Percentiles rank a stretch among this genome's conserved stretches.
Conservation (phyloP, 169 alveolate genomes). For the Eimeria falciformis region DNA sequence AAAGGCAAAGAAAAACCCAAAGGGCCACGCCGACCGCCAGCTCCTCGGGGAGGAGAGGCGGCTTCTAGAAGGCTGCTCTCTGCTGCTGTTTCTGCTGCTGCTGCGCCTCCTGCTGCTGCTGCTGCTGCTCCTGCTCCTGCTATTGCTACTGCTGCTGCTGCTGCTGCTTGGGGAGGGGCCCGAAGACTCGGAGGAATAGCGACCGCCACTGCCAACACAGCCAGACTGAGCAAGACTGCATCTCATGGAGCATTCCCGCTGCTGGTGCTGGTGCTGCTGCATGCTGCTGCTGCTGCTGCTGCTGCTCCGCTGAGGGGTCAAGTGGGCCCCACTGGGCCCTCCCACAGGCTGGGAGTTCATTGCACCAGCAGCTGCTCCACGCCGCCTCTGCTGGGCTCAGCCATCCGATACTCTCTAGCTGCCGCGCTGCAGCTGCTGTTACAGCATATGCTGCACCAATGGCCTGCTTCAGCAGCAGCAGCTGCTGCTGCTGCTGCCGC, state of each 20-base stretch:
- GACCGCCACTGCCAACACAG: neutral
- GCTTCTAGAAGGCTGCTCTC: neutral
- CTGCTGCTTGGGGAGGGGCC: neutral
- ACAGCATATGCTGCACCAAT: neutral
- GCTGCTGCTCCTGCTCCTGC: conserved; percentile 39
- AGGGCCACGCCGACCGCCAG: neutral
- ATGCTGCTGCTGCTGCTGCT: conserved; percentile 38
- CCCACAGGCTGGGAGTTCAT: conserved; percentile 14
- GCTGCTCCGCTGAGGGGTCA: conserved; percentile 2
- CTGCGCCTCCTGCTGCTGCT: conserved; percentile 27
- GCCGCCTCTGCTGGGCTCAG: neutral
- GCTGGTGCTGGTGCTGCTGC: conserved; percentile 55
- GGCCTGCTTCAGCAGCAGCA: neutral
- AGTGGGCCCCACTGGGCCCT: conserved; percentile 2
- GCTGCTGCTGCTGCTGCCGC: conserved; percentile 27
- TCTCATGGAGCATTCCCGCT: neutral
- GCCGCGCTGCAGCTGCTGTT: conserved; percentile 36
- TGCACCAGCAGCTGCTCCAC: conserved; percentile 42
- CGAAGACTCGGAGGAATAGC: neutral
- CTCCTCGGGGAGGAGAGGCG: neutral
- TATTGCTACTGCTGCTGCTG: conserved; percentile 41
- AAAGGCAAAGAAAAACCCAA: neutral
- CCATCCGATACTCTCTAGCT: conserved; percentile 16
- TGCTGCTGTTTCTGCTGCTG: neutral
- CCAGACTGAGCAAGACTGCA: neutral